These are phyloP conservation scores for Ustulina deusta DNA, from an alignment of 2,329 filamentous ascomycete species.

Conservation along the genomic window DNA sequence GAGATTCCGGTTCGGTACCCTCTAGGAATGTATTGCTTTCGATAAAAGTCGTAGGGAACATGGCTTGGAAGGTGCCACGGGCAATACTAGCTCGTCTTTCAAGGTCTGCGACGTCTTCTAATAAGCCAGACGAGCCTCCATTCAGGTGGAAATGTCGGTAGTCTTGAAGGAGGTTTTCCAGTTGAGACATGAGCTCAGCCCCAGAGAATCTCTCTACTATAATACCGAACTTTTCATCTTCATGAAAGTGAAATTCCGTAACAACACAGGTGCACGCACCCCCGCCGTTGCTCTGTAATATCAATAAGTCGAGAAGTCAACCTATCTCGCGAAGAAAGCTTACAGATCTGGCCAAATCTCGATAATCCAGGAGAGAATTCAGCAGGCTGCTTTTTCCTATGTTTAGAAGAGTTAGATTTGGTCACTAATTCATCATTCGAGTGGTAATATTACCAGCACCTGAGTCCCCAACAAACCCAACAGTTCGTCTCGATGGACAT, in stretches of 20 bases:
- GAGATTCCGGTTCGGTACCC: constrained; percentile 31
- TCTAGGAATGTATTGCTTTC: constrained; percentile 39
- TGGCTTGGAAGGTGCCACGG: constrained; percentile 53
- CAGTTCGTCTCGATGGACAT: constrained; percentile 55
- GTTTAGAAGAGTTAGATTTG: neutral
- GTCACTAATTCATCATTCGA: neutral
- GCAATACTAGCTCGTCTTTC: constrained; percentile 53
- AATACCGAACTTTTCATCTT: constrained; percentile 50
- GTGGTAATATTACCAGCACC: constrained; percentile 55
- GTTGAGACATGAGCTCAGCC: constrained; percentile 52
- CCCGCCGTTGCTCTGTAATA: constrained; percentile 57
- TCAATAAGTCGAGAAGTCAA: neutral
- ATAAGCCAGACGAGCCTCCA: constrained; percentile 29
- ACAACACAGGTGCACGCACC: constrained; percentile 61
- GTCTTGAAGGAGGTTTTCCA: constrained; percentile 52
- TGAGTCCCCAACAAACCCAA: constrained; percentile 63
- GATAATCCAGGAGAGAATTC: constrained; percentile 60
- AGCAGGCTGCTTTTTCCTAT: constrained; percentile 63
- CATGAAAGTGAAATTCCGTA: constrained; percentile 60
- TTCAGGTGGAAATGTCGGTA: constrained; percentile 55
- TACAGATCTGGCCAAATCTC: constrained; percentile 57
- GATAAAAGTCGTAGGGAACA: constrained; percentile 50
- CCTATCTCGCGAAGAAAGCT: constrained; percentile 40
- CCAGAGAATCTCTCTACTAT: constrained; percentile 51
- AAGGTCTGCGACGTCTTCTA: constrained; percentile 44